Percentiles rank a stretch among this genome's conserved stretches.
Conservation (phyloP, 1,284 basidiomycete species). For the Puccinia polysora region DNA sequence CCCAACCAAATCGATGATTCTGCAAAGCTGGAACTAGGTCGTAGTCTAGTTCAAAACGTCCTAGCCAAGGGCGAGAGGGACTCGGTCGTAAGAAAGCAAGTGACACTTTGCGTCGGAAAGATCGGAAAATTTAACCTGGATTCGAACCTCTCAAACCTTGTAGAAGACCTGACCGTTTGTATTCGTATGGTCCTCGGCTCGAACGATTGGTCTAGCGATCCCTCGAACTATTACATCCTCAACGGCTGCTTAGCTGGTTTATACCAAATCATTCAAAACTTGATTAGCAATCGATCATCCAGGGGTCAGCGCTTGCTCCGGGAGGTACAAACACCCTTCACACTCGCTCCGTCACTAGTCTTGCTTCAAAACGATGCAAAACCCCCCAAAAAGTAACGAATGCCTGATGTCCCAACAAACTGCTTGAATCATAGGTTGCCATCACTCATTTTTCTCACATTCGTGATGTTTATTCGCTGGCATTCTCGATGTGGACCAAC, state of each 20-base stretch:
- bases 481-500: constrained; percentile 29
- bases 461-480: constrained; percentile 20
- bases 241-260: constrained; percentile 32
- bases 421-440: constrained; percentile 17
- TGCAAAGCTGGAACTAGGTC: constrained; percentile 16
- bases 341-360: not conserved
- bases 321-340: constrained; percentile 12
- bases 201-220: constrained; percentile 16
- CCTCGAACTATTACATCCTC: constrained; percentile 31
- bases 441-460: constrained; percentile 28
- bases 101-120: constrained; percentile 30
- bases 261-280: constrained; percentile 41
- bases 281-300: constrained; percentile 31
- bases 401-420: no score
- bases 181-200: constrained; percentile 21
- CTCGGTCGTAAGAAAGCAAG: constrained; percentile 32
- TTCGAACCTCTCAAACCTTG: constrained; percentile 34
- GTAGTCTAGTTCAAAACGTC: constrained; percentile 19
- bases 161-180: constrained; percentile 26
- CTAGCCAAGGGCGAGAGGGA: constrained; percentile 36
- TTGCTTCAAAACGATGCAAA: not conserved
- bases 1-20: constrained; percentile 26
- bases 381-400: no score
- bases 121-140: constrained; percentile 41
- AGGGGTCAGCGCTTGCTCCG: constrained; percentile 33